phyloP scores from a whole-genome alignment of 2,329 filamentous ascomycete species.

The Fragosphaeria purpurea region DNA sequence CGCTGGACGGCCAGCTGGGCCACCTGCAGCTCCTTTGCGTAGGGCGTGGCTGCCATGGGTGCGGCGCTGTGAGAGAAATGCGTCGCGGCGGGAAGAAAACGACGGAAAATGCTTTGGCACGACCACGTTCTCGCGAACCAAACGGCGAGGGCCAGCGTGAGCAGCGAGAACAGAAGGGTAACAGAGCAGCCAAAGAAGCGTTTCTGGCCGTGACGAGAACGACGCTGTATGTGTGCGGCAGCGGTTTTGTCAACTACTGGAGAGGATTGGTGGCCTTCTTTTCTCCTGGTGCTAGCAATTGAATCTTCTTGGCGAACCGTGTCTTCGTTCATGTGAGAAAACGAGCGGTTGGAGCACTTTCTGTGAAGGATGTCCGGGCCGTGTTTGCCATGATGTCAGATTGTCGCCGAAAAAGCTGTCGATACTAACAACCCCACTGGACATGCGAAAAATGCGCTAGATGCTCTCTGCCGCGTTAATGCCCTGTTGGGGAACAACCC shows the following conservation, averaged over 20 bases:
- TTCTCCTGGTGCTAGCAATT: neutral
- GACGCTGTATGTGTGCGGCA: neutral
- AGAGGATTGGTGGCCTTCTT: neutral
- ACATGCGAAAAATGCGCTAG: neutral
- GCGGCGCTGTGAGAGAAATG: conserved; percentile 9
- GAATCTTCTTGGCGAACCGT: neutral
- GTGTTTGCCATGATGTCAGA: too few relatives aligned
- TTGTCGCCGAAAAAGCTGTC: too few relatives aligned
- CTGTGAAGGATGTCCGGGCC: neutral
- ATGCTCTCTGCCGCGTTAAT: too few relatives aligned
- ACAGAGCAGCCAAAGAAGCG: neutral
- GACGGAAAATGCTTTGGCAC: conserved; percentile 6
- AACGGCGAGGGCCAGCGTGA: conserved; percentile 15
- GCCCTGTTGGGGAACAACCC: too few relatives aligned
- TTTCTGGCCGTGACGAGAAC: neutral
- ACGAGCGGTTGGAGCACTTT: neutral
- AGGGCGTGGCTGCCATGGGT: conserved; percentile 44
- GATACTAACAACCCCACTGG: neutral
- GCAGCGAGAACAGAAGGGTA: neutral
- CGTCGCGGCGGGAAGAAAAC: conserved; percentile 5
- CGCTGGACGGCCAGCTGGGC: conserved; percentile 85
- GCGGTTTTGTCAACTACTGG: neutral
- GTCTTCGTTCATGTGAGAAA: neutral
- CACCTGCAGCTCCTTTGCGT: conserved; percentile 69
- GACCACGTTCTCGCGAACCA: conserved; percentile 11